Evolutionary conservation across 2,329 filamentous ascomycete genomes (phyloP), one percentile per base, ranked within the genome.

Genomic region (Paraphaeosphaeria sporulosa): DNA sequence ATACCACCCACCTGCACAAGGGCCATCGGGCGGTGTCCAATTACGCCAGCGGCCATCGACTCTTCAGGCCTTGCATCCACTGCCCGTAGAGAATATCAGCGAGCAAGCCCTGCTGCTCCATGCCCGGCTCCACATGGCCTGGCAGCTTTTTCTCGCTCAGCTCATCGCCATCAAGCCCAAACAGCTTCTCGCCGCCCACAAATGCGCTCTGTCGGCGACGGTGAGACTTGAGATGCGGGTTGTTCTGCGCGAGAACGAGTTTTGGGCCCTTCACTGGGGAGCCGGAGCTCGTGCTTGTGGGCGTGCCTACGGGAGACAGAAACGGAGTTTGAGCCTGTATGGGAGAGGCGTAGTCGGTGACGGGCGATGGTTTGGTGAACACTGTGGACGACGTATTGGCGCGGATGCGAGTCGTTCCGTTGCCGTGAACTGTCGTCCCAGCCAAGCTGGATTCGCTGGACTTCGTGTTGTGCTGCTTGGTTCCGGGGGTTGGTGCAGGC

Each of bases 31-130:
- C 27, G 23, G n/a, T 27, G 30, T 32, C 10, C 30, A 32, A 32
- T 40, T 63, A 70, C 17, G 71, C 52, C 27, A 73, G 58, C 30
- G 76, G 73, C 82, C 82, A 84, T 47, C 81, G 68, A 30, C 63
- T 71, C 64, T 89, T 88, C 69, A 98, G 81, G 1, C 93, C 93
- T 60, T 96, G 92, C 2, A 90, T 88, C 95, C 95, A 99, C 46
- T 94, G 87, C 17, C 89, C 88, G 79, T 97, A 98, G 21, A 99
- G 85, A 21, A 96, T 92, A 76, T 97, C 93, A 1, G 92, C 92
- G 40, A 98, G 84, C 74, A 96, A 88, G 73, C 93, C 92, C 66
- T 90, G 91, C 78, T 97, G 94, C 78, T 97, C 94, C 92, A 97
- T 94, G 2, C 93, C 94, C 1, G 88, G 85, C 58, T 84, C 80